These are phyloP conservation scores for Kluyveromyces siamensis DNA, from an alignment of 805 yeast genomes.

Conservation along the genomic window DNA sequence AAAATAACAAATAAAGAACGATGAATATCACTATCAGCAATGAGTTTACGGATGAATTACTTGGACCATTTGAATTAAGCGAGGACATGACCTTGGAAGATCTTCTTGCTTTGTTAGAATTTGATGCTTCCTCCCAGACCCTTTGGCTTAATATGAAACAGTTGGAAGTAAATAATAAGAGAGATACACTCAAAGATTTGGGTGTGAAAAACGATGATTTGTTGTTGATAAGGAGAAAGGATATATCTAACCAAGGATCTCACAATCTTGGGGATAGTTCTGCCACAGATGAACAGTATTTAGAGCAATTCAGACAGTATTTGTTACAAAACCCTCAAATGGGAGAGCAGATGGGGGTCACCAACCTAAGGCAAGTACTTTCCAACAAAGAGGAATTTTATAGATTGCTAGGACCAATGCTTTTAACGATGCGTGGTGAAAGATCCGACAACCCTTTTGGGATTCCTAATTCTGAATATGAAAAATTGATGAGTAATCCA, in stretches of 20 bases:
- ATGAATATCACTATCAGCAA: conserved; percentile 49
- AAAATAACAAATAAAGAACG: not conserved
- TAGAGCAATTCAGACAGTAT: conserved; percentile 44
- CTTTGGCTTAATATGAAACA: conserved; percentile 39
- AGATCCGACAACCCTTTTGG: conserved; percentile 23
- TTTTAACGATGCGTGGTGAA: conserved; percentile 25
- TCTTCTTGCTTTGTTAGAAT: conserved; percentile 61
- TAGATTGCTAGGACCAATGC: conserved; percentile 29
- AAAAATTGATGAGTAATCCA: conserved; percentile 50
- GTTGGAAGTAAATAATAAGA: conserved; percentile 23
- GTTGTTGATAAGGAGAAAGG: conserved; percentile 33
- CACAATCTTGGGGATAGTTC: not conserved
- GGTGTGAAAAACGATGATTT: conserved; percentile 53
- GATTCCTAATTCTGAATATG: conserved; percentile 39
- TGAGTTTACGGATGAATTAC: conserved; percentile 39
- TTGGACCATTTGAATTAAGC: conserved; percentile 50
- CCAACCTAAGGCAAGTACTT: conserved; percentile 39
- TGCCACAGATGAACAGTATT: conserved; percentile 15
- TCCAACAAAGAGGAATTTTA: conserved; percentile 42
- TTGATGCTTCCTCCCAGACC: conserved; percentile 47
- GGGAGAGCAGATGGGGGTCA: conserved; percentile 35
- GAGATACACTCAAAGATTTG: conserved; percentile 36
- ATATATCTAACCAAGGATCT: not conserved
- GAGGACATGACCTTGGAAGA: conserved; percentile 56
- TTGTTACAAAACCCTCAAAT: conserved; percentile 34